These are phyloP conservation scores for Leptodermis oblonga DNA, from an alignment of 257 asterid genomes.

Conservation along the genomic window DNA sequence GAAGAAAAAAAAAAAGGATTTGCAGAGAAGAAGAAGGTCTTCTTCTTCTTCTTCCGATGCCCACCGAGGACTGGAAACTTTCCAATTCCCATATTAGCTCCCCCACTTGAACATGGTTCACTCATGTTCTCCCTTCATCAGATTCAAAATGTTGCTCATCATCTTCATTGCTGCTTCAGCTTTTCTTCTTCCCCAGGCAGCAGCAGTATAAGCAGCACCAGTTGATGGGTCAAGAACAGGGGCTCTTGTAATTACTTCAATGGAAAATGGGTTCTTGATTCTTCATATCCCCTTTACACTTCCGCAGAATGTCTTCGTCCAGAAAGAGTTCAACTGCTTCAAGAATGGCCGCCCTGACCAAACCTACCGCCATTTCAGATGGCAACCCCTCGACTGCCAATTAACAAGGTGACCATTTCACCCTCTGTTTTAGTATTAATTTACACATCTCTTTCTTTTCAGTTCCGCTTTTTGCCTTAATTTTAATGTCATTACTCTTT, in stretches of 20 bases:
- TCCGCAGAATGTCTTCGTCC: conserved; percentile 14
- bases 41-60: too few species aligned
- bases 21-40: too few species aligned
- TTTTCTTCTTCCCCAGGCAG: neutral
- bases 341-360: conserved; percentile 21
- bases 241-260: conserved; percentile 11
- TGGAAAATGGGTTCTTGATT: conserved; percentile 20
- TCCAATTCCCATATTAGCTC: neutral
- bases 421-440: neutral
- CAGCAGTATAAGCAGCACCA: conserved; percentile 4
- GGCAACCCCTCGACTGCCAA: conserved; percentile 22
- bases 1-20: too few species aligned
- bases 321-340: conserved; percentile 18
- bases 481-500: neutral
- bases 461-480: neutral
- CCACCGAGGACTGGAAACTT: too few species aligned
- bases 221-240: neutral
- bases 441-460: neutral
- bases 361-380: conserved; percentile 5
- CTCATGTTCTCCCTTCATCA: neutral
- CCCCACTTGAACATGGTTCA: neutral
- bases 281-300: conserved; percentile 18
- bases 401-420: conserved; percentile 11
- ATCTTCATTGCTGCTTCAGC: too few species aligned
- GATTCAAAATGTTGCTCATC: neutral